Conservation (phyloP, 2,329 filamentous ascomycete genomes). For the Fusarium sp. region DNA sequence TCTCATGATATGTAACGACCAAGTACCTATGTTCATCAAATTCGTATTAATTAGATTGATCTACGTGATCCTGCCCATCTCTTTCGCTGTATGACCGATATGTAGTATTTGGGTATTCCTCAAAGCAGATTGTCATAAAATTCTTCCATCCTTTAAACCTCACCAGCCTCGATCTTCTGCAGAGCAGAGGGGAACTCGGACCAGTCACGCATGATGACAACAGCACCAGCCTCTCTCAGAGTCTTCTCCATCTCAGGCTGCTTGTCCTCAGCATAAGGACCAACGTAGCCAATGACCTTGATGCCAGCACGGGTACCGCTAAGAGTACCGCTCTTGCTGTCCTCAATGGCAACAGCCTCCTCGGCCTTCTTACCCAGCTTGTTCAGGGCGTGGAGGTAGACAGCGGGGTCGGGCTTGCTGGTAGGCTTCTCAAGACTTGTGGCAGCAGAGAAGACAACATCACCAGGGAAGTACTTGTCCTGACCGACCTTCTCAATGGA, state of each 20-base stretch:
- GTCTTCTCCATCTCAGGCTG: slow-evolving; percentile 72
- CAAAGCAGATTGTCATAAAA: slow-evolving; percentile 30
- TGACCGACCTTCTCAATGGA: slow-evolving; percentile 83
- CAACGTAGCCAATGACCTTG: slow-evolving; percentile 85
- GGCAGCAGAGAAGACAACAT: slow-evolving; percentile 84
- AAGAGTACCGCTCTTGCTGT: slow-evolving; percentile 85
- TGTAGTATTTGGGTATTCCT: slow-evolving; percentile 36
- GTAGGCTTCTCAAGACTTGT: slow-evolving; percentile 82
- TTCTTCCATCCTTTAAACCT: slow-evolving; percentile 40
- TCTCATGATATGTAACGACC: background rate
- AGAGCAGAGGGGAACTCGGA: slow-evolving; percentile 63
- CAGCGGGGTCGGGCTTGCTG: slow-evolving; percentile 89
- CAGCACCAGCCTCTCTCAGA: slow-evolving; percentile 70
- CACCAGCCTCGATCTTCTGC: slow-evolving; percentile 58
- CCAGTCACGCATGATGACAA: slow-evolving; percentile 71
- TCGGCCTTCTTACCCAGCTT: slow-evolving; percentile 75
- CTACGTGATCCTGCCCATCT: slow-evolving; percentile 9
- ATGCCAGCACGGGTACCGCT: slow-evolving; percentile 81
- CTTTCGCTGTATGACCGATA: slow-evolving; percentile 24
- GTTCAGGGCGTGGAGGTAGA: slow-evolving; percentile 84
- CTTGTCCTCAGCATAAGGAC: slow-evolving; percentile 74
- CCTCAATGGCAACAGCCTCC: slow-evolving; percentile 85
- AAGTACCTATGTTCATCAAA: background rate
- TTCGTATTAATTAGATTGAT: slow-evolving; percentile 30
- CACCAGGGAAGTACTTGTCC: slow-evolving; percentile 80